phyloP scores from a whole-genome alignment of 1,284 basidiomycete genomes.

The Neonothopanus nambi region DNA sequence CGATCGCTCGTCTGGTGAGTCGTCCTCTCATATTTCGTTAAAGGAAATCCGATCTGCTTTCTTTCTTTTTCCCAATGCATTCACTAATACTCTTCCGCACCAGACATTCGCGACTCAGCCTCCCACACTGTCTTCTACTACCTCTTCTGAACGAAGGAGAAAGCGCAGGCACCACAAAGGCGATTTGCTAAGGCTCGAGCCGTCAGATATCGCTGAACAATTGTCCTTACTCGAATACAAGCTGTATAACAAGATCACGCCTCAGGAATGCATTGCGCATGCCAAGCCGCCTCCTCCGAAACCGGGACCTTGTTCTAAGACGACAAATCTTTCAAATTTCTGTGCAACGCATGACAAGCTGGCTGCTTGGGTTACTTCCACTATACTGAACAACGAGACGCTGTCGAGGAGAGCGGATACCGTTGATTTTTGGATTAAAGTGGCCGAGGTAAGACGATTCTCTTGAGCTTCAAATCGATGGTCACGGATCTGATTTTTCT shows the following conservation, averaged over 20 bases:
- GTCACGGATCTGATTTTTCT: not conserved
- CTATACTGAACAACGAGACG: slow-evolving; percentile 52
- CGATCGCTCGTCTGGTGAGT: slow-evolving; percentile 57
- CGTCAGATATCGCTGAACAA: slow-evolving; percentile 62
- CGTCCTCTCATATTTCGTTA: slow-evolving; percentile 3
- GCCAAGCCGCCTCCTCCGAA: slow-evolving; percentile 40
- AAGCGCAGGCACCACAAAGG: slow-evolving; percentile 47
- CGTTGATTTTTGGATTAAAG: slow-evolving; percentile 75
- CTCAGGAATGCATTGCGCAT: slow-evolving; percentile 63
- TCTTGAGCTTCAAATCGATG: slow-evolving; percentile 1
- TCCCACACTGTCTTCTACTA: slow-evolving; percentile 24
- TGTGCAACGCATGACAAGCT: slow-evolving; percentile 62
- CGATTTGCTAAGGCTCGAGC: slow-evolving; percentile 55
- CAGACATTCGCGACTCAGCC: slow-evolving; percentile 24
- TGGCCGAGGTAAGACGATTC: slow-evolving; percentile 60
- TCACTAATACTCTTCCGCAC: slow-evolving; percentile 16
- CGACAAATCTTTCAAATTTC: slow-evolving; percentile 50
- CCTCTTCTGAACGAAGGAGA: slow-evolving; percentile 33
- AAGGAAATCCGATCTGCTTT: not conserved
- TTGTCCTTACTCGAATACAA: slow-evolving; percentile 58
- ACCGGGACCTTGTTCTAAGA: slow-evolving; percentile 26
- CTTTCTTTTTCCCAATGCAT: not conserved
- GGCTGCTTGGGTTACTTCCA: slow-evolving; percentile 64
- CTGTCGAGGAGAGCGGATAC: slow-evolving; percentile 55
- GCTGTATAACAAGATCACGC: slow-evolving; percentile 58